These are phyloP conservation scores for Astragalus glycyphyllos DNA, from an alignment of 306 rosid species.

Conservation along the genomic window DNA sequence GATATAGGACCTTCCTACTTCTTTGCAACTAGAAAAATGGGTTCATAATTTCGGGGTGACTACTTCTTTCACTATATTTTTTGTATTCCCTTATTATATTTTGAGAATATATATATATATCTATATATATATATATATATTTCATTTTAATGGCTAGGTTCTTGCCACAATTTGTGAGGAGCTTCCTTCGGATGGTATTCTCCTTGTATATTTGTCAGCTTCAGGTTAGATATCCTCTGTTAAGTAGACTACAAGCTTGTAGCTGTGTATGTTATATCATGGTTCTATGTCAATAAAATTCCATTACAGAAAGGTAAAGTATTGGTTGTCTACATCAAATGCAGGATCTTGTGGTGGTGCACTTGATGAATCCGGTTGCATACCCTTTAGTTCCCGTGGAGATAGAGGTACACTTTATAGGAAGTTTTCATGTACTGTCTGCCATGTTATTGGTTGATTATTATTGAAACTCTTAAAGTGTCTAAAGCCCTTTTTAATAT, in stretches of 20 bases:
- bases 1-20: conserved; percentile 12
- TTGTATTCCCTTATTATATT: conserved; percentile 23
- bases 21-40: conserved; percentile 35
- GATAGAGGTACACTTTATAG: conserved; percentile 65
- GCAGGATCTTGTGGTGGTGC: conserved; percentile 56
- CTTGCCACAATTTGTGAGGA: conserved; percentile 97
- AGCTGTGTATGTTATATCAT: conserved; percentile 13
- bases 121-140: conserved; percentile 19
- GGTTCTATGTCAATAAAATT: conserved; percentile 30
- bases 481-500: conserved; percentile 20
- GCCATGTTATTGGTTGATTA: conserved; percentile 2
- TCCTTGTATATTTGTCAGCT: conserved; percentile 89
- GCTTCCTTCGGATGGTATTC: conserved; percentile 90
- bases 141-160: conserved; percentile 64
- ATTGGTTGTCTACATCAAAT: conserved; percentile 47
- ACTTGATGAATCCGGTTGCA: conserved; percentile 56
- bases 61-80: conserved; percentile 22
- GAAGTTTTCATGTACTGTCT: conserved; percentile 31
- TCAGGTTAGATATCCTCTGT: conserved; percentile 64
- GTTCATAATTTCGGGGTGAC: background rate
- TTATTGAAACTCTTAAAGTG: background rate
- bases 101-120: conserved; percentile 4
- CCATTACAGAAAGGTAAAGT: conserved; percentile 48
- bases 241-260: conserved; percentile 21
- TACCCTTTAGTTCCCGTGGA: conserved; percentile 70